Percentiles rank a stretch among this genome's conserved stretches.
phyloP scores from a whole-genome alignment of 2,329 filamentous ascomycete species.

The Clarireedia hainanense region DNA sequence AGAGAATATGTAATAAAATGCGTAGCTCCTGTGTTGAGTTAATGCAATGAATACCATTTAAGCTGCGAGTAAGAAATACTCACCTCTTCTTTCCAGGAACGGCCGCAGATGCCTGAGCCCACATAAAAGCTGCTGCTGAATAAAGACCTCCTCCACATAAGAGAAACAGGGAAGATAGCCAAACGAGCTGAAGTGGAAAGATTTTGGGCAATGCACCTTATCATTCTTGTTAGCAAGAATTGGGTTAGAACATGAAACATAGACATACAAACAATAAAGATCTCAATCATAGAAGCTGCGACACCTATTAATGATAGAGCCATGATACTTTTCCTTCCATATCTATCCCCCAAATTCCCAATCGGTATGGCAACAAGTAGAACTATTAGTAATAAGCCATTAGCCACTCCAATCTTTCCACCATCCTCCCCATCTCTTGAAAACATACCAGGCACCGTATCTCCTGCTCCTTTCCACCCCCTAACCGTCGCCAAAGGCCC shows the following conservation, averaged over 20 bases:
- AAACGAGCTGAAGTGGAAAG: constrained; percentile 23
- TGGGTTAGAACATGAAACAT: neutral
- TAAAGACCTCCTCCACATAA: constrained; percentile 27
- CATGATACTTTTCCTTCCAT: constrained; percentile 24
- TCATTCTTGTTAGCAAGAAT: neutral
- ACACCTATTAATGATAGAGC: constrained; percentile 23
- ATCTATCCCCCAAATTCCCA: constrained; percentile 24
- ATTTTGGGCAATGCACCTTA: constrained; percentile 24
- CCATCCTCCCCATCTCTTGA: neutral
- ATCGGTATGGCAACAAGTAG: constrained; percentile 27
- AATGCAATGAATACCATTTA: neutral
- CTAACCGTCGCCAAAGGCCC: constrained; percentile 23
- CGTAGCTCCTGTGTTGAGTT: constrained; percentile 19
- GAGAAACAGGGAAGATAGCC: constrained; percentile 25
- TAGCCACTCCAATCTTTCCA: neutral
- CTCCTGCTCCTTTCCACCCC: constrained; percentile 27
- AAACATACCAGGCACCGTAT: constrained; percentile 24
- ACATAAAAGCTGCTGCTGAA: constrained; percentile 27
- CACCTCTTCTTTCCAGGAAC: constrained; percentile 22
- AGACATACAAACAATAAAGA: constrained; percentile 26
- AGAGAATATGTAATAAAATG: constrained; percentile 29
- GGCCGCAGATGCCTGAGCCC: constrained; percentile 26
- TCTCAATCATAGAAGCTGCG: constrained; percentile 17
- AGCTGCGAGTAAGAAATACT: neutral
- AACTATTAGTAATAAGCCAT: constrained; percentile 13